These are phyloP conservation scores for Pyricularia grisea DNA, from an alignment of 2,329 filamentous ascomycete genomes.

Conservation along the genomic window DNA sequence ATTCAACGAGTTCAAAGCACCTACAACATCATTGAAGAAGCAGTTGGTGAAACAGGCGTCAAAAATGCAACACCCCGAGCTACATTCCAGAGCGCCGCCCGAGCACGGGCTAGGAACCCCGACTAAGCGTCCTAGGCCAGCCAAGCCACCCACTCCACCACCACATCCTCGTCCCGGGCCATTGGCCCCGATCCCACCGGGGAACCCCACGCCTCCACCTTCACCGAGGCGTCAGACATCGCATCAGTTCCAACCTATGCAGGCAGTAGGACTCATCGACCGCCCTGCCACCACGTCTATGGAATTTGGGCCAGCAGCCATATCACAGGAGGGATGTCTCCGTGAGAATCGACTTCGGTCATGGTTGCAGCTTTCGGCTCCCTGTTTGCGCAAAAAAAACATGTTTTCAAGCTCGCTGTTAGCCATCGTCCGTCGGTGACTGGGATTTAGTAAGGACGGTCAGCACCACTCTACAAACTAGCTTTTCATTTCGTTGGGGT, in stretches of 20 bases:
- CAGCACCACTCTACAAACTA: too few species aligned
- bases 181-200: background rate
- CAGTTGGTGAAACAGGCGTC: background rate
- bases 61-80: background rate
- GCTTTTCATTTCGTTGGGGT: too few species aligned
- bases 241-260: background rate
- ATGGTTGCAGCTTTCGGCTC: too few species aligned
- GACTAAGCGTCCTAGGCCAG: background rate
- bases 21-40: background rate
- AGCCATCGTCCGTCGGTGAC: too few species aligned
- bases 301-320: background rate
- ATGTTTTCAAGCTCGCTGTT: too few species aligned
- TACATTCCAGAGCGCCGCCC: background rate
- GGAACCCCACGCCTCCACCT: conserved; percentile 2
- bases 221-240: background rate
- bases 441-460: too few species aligned
- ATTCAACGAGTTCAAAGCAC: background rate
- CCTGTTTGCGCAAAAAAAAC: too few species aligned
- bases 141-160: conserved; percentile 1
- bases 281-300: background rate
- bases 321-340: too few species aligned
- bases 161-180: background rate
- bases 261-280: background rate
- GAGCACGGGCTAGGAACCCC: background rate
- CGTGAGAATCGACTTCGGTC: too few species aligned